Evolutionary conservation across 495 filamentous ascomycete species (phyloP), one percentile per base, ranked within the genome.

Genomic region (Neurospora sp.): DNA sequence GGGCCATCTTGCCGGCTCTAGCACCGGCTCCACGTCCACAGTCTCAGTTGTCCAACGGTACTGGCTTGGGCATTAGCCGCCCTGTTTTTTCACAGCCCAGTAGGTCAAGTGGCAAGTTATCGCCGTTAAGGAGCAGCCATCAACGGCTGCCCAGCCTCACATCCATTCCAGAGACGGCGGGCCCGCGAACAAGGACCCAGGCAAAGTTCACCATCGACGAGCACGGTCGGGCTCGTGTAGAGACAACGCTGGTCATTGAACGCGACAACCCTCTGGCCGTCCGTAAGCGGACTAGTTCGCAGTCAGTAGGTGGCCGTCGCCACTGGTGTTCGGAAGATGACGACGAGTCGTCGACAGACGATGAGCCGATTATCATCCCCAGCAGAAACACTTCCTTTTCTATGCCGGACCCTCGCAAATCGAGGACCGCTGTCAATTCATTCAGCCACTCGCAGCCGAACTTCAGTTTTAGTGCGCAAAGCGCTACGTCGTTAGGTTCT

Each of bases 141-240:
- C 77, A 80, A 42, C 83, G 85, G 39, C 75, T 84, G 5, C 75
- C 82, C 18, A 86, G 85, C 74, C 76, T 88, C 18, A 81, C 81
- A 10, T 85, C 86, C 3, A 88, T 88, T 59, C 85, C 85, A 1
- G 87, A 88, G 75, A 75, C 80, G 12, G 72, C 75, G n/a, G 73
- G 78, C 0, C 81, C 86, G 37, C 75, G 82, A 44, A 83, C 85
- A 70, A 84, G 87, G 48, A 86, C 87, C 3, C 83, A 86, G 72
- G 88, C 93, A 5, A 89, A 88, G 41, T 89, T 94, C 71, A 89
- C 85, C 12, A 92, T 94, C 75, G 92, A 92, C 76, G 84, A 87
- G 42, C 89, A 89, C 76, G 92, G 92, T 7, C 84, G 90, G 65
- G 92, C 92, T 27, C 89, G 89, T 72, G 88, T 91, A 8, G 90